Evolutionary conservation across 306 rosid genomes (phyloP).

Genomic region (Trifolium pratense): DNA sequence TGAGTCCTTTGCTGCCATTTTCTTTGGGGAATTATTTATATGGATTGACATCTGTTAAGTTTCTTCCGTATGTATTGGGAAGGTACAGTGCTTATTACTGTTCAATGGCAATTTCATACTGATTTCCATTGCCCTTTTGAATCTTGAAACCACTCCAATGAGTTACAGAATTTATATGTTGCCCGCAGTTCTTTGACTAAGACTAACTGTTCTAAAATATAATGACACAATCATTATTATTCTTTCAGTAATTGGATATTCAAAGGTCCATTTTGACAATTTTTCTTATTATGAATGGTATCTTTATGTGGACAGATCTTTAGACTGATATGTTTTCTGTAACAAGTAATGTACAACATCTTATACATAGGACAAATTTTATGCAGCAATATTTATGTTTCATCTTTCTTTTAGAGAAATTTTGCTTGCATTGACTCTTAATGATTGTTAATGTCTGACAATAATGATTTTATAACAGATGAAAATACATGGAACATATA

Average conservation of each 20-base stretch:
- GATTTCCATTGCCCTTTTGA: constrained; percentile 9
- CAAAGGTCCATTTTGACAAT: too few relatives aligned
- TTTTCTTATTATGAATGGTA: background rate
- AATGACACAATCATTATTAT: background rate
- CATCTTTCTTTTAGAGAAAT: background rate
- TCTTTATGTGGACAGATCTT: background rate
- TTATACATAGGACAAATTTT: constrained; percentile 30
- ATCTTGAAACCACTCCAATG: background rate
- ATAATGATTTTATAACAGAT: constrained; percentile 11
- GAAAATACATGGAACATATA: background rate
- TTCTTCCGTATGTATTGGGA: constrained; percentile 93
- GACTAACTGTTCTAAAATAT: background rate
- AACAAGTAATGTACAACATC: constrained; percentile 25
- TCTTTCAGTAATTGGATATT: too few relatives aligned
- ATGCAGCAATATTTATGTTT: constrained; percentile 26
- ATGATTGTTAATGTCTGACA: constrained; percentile 20
- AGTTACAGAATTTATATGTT: constrained; percentile 16
- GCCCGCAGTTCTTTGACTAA: background rate
- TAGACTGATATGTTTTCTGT: background rate
- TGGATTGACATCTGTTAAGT: constrained; percentile 95
- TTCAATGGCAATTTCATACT: constrained; percentile 2
- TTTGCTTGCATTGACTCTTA: background rate
- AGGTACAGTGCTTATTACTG: constrained; percentile 55
- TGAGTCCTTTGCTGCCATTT: constrained; percentile 98
- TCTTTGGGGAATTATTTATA: constrained; percentile 94